Evolutionary conservation across 2,329 filamentous ascomycete genomes (phyloP).

Genomic region (Xylariaceae sp.): DNA sequence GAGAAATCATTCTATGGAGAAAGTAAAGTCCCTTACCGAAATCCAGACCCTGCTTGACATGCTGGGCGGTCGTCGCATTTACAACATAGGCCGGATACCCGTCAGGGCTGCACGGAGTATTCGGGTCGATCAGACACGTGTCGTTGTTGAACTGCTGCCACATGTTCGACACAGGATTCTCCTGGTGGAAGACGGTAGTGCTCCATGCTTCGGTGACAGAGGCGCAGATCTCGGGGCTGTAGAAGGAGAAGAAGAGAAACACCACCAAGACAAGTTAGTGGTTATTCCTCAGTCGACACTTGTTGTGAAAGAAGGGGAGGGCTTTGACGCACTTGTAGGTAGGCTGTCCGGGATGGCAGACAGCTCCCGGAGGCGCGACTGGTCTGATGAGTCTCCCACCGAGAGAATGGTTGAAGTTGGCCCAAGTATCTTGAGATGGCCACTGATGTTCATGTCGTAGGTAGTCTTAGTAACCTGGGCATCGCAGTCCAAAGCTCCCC

Average conservation of each 20-base stretch:
- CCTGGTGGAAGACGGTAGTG: constrained; percentile 34
- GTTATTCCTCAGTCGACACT: background rate
- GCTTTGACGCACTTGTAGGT: constrained; percentile 24
- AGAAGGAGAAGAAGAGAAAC: too few species aligned
- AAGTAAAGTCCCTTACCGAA: constrained; percentile 42
- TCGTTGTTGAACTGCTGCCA: constrained; percentile 44
- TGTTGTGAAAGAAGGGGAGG: background rate
- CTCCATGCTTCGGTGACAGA: constrained; percentile 28
- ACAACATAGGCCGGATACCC: constrained; percentile 39
- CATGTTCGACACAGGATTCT: constrained; percentile 34
- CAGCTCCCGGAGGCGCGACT: constrained; percentile 36
- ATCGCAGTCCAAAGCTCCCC: background rate
- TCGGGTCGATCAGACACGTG: constrained; percentile 41
- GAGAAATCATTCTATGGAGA: too few species aligned
- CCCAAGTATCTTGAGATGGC: constrained; percentile 44
- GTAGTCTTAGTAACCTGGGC: background rate
- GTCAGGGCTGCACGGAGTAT: constrained; percentile 33
- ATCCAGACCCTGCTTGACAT: constrained; percentile 34
- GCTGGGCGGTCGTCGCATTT: constrained; percentile 33
- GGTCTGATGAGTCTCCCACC: constrained; percentile 39
- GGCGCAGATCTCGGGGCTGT: constrained; percentile 28
- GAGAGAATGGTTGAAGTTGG: constrained; percentile 39
- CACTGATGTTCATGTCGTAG: constrained; percentile 30
- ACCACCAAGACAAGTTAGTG: too few species aligned
- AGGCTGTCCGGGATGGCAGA: constrained; percentile 37